Evolutionary conservation across 129 eudicot genomes (phyloP), one percentile per base, ranked within the genome.

Genomic region (Tagetes erecta): DNA sequence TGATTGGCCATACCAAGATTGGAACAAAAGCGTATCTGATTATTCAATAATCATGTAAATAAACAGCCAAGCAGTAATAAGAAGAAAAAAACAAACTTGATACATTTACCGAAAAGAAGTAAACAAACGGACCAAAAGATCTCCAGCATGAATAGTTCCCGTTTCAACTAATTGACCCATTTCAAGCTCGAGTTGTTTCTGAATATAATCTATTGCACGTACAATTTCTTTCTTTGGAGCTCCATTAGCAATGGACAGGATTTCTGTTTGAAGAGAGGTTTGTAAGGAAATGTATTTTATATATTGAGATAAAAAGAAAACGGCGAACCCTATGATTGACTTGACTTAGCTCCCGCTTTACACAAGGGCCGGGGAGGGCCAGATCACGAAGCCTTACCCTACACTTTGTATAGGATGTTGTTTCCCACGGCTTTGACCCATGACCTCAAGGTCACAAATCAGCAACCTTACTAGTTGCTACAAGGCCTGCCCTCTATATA

Each of bases 91-190:
- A 3, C 63, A 38, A 14, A 11, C 13, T 50, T 36, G 37, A 39
- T 33, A 36, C 20, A 33, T 6, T 8, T 34, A 59, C n/a, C 1
- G 35, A 40, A 9, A 4, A 2, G 9, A 6, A 42, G 44, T 46
- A 57, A 9, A 5, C 30, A 34, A 78, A 45, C 87, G 68, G 44
- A 90, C 98, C 98, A 93, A 78, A 67, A 86, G 90, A 72, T 90
- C 98, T 60, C 97, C 98, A 68, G 98, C 96, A 84, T 93, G 95
- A 67, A 87, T 90, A 2, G 97, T 90, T 3, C 96, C 97, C 92
- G 90, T 90, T 57, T 89, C 98, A 70, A 89, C 89, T 1, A 90
- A 85, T 71, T 87, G 84, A 9, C 96, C 96, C 96, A 84, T 89
- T 75, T 90, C 98, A 44, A 88, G 87, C 84, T 90, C 88, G 12